Conservation (phyloP, 176 grass and related monocot species). For the Sorghum bicolor region Sorghum_bicolor_NCBIv3 NC_012874.2:69116501-69117000, state of each 20-base stretch:
- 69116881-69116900: constrained; percentile 40
- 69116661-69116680: neutral
- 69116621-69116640: neutral
- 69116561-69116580: neutral
- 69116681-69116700: constrained; percentile 3
- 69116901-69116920: constrained; percentile 38
- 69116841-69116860: constrained; percentile 1
- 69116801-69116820: constrained; percentile 35
- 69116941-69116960: constrained; percentile 34
- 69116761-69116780: constrained; percentile 23
- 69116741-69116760: constrained; percentile 12
- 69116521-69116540: neutral
- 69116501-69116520: neutral
- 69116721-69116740: constrained; percentile 17
- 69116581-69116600: neutral
- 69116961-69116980: constrained; percentile 28
- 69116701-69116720: neutral
- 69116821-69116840: constrained; percentile 30
- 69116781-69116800: constrained; percentile 36
- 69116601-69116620: constrained; percentile 25
- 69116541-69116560: neutral
- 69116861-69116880: neutral
- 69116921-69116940: constrained; percentile 44
- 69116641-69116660: neutral
- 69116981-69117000: constrained; percentile 29